A percentile compares a stretch with the other conserved stretches of the same genome.
Evolutionary conservation across 2,329 filamentous ascomycete species (phyloP).

Genomic region (Hypoxylon sp.): DNA sequence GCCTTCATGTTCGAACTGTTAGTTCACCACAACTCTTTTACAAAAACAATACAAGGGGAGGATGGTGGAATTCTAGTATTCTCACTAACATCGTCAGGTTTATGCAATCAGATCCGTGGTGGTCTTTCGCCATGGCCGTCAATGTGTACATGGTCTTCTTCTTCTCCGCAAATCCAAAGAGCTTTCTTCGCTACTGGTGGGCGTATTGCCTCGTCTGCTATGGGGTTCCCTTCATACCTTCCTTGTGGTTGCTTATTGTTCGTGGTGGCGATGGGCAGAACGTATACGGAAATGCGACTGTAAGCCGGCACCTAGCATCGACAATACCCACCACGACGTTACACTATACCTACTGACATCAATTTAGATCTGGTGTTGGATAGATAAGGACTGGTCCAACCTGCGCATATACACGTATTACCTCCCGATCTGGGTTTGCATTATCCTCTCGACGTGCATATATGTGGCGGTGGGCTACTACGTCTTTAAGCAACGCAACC

Average conservation of each 20-base stretch:
- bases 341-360: constrained; percentile 23
- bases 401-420: constrained; percentile 72
- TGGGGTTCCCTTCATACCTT: constrained; percentile 75
- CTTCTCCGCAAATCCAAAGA: constrained; percentile 69
- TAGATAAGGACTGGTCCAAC: constrained; percentile 64
- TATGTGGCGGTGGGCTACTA: constrained; percentile 70
- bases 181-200: constrained; percentile 79
- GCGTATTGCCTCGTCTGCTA: constrained; percentile 78
- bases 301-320: constrained; percentile 49
- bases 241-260: constrained; percentile 73
- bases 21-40: constrained; percentile 49
- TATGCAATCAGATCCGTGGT: constrained; percentile 80
- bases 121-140: constrained; percentile 84
- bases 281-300: constrained; percentile 69
- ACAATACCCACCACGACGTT: not conserved
- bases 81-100: constrained; percentile 64
- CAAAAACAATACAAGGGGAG: not conserved
- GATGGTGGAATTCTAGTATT: not conserved
- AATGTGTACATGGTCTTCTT: constrained; percentile 81
- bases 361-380: constrained; percentile 71
- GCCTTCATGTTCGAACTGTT: constrained; percentile 75
- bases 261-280: constrained; percentile 52
- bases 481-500: constrained; percentile 69
- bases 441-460: constrained; percentile 64
- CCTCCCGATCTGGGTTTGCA: constrained; percentile 71